Evolutionary conservation across 257 asterid species (phyloP), one percentile per base, ranked within the genome.

Genomic region (Datura wrightii): DNA sequence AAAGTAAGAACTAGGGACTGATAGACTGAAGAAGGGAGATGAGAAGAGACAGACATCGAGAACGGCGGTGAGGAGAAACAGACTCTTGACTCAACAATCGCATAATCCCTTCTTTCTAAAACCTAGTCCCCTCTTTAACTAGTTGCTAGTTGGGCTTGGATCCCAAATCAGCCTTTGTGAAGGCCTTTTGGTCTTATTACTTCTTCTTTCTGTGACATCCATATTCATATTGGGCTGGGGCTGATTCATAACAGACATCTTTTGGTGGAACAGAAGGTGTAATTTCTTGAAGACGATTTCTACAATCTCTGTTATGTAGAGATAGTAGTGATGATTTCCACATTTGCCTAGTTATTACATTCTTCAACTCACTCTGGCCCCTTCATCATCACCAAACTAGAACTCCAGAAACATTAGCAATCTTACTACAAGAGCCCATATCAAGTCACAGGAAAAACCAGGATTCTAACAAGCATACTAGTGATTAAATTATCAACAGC

Each of bases 321-420:
- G 71, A 63, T 63, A 63, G 10, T 63, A 31, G 71, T 63, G n/a
- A 63, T 63, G 76, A 67, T 71, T n/a, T 71, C 79, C 39, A 44
- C n/a, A 42, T 42, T 41, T 71, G 37, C 55, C 1, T 44, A 71
- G 8, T 44, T n/a, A 42, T 44, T 42, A n/a, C 36, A 48, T 44
- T n/a, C 10, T 71, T 71, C 79, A 71, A 44, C 18, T 42, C 39
- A 71, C 39, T 42, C 18, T 71, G 18, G 18, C 31, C 52, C 55
- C 18, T 18, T 42, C 55, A 19, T 44, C 16, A 11, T 41, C 56
- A 10, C 55, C 55, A 71, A 71, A 71, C 37, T 71, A 71, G 44
- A n/a, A 71, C 18, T 44, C 55, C 31, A 44, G 55, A 24, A 70
- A 42, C 79, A 70, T 16, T 41, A 70, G 36, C 5, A 41, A 70